These are phyloP conservation scores for Akebia trifoliata DNA, from an alignment of 164 flowering plant species.

Conservation along the genomic window DNA sequence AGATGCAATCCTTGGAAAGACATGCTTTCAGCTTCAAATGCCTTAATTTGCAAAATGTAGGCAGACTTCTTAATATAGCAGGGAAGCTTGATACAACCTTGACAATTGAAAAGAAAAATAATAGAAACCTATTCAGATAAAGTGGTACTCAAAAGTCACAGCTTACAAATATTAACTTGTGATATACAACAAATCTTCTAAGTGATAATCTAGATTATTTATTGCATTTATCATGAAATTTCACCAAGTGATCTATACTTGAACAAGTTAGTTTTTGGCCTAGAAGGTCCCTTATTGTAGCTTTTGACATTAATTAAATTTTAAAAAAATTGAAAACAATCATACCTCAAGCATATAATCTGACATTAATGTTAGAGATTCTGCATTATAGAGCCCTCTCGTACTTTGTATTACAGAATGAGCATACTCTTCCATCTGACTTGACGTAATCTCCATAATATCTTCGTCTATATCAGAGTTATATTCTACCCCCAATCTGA, in stretches of 20 bases:
- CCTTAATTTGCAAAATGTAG: constrained; percentile 3
- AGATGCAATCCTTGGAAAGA: constrained; percentile 1
- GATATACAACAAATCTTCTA: too few relatives aligned
- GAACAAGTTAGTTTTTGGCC: background rate
- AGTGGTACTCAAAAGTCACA: background rate
- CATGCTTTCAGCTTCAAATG: constrained; percentile 10
- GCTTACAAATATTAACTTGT: too few relatives aligned
- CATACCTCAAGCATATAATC: constrained; percentile 8
- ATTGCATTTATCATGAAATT: too few relatives aligned
- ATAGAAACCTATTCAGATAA: background rate
- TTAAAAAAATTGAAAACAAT: too few relatives aligned
- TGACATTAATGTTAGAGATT: background rate
- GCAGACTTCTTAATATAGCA: background rate
- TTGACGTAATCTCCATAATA: background rate
- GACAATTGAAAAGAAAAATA: background rate
- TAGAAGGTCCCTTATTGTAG: too few relatives aligned
- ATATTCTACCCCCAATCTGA: background rate
- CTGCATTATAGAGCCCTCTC: background rate
- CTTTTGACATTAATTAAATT: too few relatives aligned
- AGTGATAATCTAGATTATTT: too few relatives aligned
- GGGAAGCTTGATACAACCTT: background rate
- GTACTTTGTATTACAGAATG: background rate
- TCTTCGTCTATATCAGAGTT: too few relatives aligned
- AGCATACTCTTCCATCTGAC: constrained; percentile 1
- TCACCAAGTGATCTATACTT: too few relatives aligned